Conservation (phyloP, 1,139 yeast species). For the Kluyveromyces marxianus region DNA sequence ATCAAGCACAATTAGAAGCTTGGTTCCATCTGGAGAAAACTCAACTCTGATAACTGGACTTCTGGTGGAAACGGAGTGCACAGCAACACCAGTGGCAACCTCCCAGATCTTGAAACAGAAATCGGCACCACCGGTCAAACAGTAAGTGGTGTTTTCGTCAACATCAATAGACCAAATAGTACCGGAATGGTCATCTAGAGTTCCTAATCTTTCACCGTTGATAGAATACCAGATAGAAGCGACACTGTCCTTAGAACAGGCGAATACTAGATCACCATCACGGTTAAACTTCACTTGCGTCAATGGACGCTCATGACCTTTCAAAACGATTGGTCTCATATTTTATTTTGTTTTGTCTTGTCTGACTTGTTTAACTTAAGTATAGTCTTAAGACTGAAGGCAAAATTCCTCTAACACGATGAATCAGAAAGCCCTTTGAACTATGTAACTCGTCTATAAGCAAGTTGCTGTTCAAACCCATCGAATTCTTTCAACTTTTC, state of each 20-base stretch:
- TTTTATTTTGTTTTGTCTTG: not conserved
- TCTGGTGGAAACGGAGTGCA: conserved; percentile 65
- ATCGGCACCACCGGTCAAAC: conserved; percentile 91
- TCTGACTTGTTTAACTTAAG: not conserved
- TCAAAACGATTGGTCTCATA: conserved; percentile 49
- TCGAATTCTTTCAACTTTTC: not conserved
- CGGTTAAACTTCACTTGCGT: conserved; percentile 90
- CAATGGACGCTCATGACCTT: conserved; percentile 82
- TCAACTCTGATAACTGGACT: conserved; percentile 91
- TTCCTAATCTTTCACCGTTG: conserved; percentile 95
- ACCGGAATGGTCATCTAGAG: conserved; percentile 82
- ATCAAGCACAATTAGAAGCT: conserved; percentile 74
- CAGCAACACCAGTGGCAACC: conserved; percentile 68
- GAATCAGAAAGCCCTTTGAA: not conserved
- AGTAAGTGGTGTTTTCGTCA: conserved; percentile 56
- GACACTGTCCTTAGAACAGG: conserved; percentile 83
- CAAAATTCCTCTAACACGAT: not conserved
- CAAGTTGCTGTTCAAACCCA: not conserved
- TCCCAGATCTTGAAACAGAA: conserved; percentile 80
- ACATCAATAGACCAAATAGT: conserved; percentile 94
- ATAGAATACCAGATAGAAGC: conserved; percentile 94
- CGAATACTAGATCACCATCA: conserved; percentile 90
- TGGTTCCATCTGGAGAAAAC: conserved; percentile 66
- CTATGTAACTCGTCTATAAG: too few species aligned
- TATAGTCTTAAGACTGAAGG: not conserved